Conservation (phyloP, 2,329 filamentous ascomycete genomes). For the Blastomyces parvus region DNA sequence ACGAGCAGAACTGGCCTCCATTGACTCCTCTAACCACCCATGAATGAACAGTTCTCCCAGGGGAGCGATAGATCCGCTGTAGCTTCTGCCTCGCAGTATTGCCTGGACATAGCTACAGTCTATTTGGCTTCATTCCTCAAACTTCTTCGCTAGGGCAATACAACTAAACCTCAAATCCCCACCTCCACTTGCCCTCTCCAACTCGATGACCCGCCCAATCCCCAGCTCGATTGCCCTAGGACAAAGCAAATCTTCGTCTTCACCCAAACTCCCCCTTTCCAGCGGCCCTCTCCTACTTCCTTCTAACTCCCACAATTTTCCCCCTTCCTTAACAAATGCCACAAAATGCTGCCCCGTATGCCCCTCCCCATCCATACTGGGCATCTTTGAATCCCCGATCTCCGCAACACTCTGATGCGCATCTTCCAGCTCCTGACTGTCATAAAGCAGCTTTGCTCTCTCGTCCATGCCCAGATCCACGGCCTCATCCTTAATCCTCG, state of each 20-base stretch:
- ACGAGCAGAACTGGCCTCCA: too few species aligned
- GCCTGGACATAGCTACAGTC: background rate
- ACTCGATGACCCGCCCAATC: slow-evolving; percentile 18
- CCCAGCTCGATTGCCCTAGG: slow-evolving; percentile 23
- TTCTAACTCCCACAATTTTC: slow-evolving; percentile 29
- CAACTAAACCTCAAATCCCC: slow-evolving; percentile 13
- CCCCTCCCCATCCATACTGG: slow-evolving; percentile 15
- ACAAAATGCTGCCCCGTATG: slow-evolving; percentile 23
- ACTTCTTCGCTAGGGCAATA: slow-evolving; percentile 12
- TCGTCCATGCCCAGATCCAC: slow-evolving; percentile 36
- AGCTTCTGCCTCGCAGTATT: too few species aligned
- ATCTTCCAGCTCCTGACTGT: slow-evolving; percentile 24
- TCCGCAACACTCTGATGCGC: slow-evolving; percentile 19
- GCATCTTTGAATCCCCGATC: slow-evolving; percentile 19
- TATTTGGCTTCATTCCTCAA: slow-evolving; percentile 10
- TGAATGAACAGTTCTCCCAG: too few species aligned
- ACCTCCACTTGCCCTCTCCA: slow-evolving; percentile 6
- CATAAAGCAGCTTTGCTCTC: slow-evolving; percentile 44
- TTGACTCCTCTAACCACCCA: too few species aligned
- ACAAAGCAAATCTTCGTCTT: slow-evolving; percentile 26
- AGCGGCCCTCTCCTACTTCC: slow-evolving; percentile 26
- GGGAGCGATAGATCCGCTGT: too few species aligned
- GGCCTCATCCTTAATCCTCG: slow-evolving; percentile 36
- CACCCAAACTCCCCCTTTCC: slow-evolving; percentile 21
- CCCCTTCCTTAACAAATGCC: slow-evolving; percentile 26